Evolutionary conservation across 169 alveolate species (phyloP).

Genomic region (Cryptosporidium felis): DNA sequence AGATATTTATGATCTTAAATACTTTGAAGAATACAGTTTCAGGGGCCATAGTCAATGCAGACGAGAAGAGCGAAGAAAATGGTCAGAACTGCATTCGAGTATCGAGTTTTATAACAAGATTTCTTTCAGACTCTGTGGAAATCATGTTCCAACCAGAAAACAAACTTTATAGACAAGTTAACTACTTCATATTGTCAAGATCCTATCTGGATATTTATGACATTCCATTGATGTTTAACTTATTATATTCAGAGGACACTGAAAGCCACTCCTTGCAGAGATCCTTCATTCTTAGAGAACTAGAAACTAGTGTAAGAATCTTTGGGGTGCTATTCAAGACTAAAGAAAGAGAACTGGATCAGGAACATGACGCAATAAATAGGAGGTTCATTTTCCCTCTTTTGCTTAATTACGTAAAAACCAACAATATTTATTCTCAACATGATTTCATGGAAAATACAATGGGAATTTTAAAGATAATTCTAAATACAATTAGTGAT

Average conservation of each 20-base stretch:
- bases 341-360: background rate
- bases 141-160: conserved; percentile 28
- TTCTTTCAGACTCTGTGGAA: conserved; percentile 23
- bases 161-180: conserved; percentile 15
- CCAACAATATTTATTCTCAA: conserved; percentile 32
- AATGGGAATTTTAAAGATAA: background rate
- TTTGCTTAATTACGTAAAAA: conserved; percentile 13
- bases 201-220: conserved; percentile 44
- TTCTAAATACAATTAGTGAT: conserved; percentile 12
- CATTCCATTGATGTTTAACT: conserved; percentile 26
- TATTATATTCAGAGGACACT: conserved; percentile 35
- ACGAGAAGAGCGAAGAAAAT: background rate
- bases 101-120: conserved; percentile 44
- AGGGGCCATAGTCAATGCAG: conserved; percentile 14
- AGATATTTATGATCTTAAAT: conserved; percentile 31
- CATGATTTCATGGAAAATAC: conserved; percentile 12
- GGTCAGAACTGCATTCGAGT: conserved; percentile 18
- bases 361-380: conserved; percentile 59
- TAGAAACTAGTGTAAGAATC: background rate
- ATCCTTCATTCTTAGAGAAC: conserved; percentile 6
- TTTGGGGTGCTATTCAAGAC: background rate
- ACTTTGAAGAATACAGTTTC: conserved; percentile 34
- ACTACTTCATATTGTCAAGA: conserved; percentile 41
- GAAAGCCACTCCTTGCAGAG: background rate
- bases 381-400: conserved; percentile 39